Base-by-base conservation (phyloP, 768 basidiomycete genomes). In the Suillus alpinus region DNA sequence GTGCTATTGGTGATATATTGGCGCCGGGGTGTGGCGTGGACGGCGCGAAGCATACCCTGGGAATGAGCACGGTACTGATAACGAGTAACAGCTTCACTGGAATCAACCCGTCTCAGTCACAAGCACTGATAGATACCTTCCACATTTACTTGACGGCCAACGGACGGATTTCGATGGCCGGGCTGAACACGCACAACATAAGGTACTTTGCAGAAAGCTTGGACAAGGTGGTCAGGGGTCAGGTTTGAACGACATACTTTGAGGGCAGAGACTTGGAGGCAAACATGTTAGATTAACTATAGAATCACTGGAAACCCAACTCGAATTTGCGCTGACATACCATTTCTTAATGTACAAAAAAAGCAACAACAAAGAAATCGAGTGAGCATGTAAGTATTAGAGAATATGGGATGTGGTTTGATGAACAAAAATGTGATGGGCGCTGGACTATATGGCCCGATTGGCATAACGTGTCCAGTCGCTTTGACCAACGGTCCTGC, bases 121-220 rank as follows among this genome's bases (percentile, higher is more conserved):
- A 85, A 72, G 82, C 78, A 55, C 71, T 97, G 73, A 80, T 84
- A 16, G 86, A 89, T 59, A 82, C 84, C 68, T 86, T 81, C 31
- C 94, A 95, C 69, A 78, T 97, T 55, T 97, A 95, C 73, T 76
- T 96, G 81, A 94, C 94, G 3, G 74, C 66, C 56, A 95, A 94
- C 70, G 94, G 95, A 51, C 82, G 95, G 55, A 96, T 98, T 68
- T 94, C 92, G 59, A 96, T 98, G 94, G 92, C 94, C 4, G 95
- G 92, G 16, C 74, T 96, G 77, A 96, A 94, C 80, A 83, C 77
- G 50, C 69, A 79, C 62, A 97, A 95, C 75, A 74, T 96, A n/a
- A 60, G 74, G 39, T 90, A 91, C 73, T 86, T 94, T 80, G 92
- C 88, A 23, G 79, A 79, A 70, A 77, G 77, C 65, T 71, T 94